Base-by-base conservation (phyloP, 2,329 filamentous ascomycete species). In the Chaetoscypha palmicola region DNA sequence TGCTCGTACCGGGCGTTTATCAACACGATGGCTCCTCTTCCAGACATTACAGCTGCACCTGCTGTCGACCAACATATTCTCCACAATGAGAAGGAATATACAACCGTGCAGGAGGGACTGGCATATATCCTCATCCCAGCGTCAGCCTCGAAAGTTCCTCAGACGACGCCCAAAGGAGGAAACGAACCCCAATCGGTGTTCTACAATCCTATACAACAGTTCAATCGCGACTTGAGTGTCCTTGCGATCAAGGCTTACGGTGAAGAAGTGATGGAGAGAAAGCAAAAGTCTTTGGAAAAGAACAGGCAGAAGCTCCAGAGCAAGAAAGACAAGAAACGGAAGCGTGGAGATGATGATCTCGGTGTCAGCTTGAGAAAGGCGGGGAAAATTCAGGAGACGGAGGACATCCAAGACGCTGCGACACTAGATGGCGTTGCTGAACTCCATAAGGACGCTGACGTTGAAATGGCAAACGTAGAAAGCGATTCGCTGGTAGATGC, bases 191-290 rank as follows among this genome's bases (percentile, higher is more conserved):
- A 81, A 55, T 84, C 91, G 57, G 94, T 98, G 44, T 98, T 98
- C 62, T 98, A 98, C 74, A 98, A 98, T 58, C 91, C 92, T 0
- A 96, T 98, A 43, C 92, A 98, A 63, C 92, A 98, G 62, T 98
- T 97, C 72, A 98, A 98, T 66, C 84, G 94, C 36, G 92, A 98
- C 62, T 67, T 98, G 53, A 96, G 88, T 48, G 87, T 96, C 20
- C 74, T 98, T 11, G 88, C 88, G 1, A 95, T 98, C 64, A 87
- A 86, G 59, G 85, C 86, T 0, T 95, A 91, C 62, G 87, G 86
- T 1, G 81, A 92, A 54, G 79, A 87, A 23, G 56, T 76, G 3
- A 60, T 79, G 14, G 67, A 73, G 24, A 68, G 66, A 56, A 68
- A 66, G 46, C 65, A 64, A 45, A 59, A 52, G 43, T 64, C 60